Evolutionary conservation across 2,329 filamentous ascomycete genomes (phyloP), one percentile per base, ranked within the genome.

Genomic region (Lasiodiplodia sp.): DNA sequence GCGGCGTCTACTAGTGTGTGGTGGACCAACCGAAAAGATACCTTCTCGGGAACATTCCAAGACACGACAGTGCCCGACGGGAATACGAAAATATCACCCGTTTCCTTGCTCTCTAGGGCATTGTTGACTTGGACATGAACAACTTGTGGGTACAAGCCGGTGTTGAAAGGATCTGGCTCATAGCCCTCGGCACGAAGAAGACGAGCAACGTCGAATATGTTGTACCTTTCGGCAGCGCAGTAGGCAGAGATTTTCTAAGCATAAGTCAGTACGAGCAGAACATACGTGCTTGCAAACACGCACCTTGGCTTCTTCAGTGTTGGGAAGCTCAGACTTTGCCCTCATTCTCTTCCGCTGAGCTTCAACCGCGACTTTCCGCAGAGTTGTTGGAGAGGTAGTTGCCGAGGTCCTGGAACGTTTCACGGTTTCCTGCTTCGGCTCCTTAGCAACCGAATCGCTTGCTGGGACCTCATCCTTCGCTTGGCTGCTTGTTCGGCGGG

Each of bases 71-170:
- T 97, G 12, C 96, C 96, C 0, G 94, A 97, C 10, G 95, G 94
- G 73, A 99, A 99, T 68, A 99, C 90, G 77, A 98, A 98, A 63
- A 98, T 89, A 80, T 99, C 96, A 40, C 94, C 94, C 47, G 76
- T 88, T 86, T 79, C 75, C 84, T 83, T 67, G 82, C 80, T 70
- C 85, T 78, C 71, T 83, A 82, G 34, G 4, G 53, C 68, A 58
- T 71, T 88, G 71, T 84, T 83, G 8, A 81, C 82, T 67, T 82
- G 83, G 16, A 91, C 80, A 73, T 91, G 89, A 44, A 91, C 83
- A 40, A 91, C 88, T 74, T 91, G 88, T 1, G 88, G 88, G 71
- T 87, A 89, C 3, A 91, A 81, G 3, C 85, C 86, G 0, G 88
- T 91, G 55, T 84, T 81, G 70, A 84, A 83, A 1, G 89, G 89